Conservation (phyloP, 1,284 basidiomycete species). For the Ustanciosporium gigantosporum region DNA sequence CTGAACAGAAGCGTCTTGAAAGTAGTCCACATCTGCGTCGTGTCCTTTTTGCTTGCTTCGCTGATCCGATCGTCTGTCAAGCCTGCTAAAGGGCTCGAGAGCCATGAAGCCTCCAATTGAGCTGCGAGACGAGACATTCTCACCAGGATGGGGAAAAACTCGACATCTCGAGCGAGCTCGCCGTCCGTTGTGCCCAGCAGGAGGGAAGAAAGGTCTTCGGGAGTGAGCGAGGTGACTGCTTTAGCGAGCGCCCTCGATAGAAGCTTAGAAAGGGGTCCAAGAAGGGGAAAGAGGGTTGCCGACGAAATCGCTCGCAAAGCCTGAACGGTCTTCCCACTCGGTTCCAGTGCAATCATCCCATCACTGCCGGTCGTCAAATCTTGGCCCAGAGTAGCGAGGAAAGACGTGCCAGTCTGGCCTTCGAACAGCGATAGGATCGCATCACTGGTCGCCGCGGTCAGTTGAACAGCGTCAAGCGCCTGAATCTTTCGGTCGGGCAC, state of each 20-base stretch:
- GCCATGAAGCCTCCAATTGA: constrained; percentile 21
- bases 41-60: constrained; percentile 17
- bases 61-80: constrained; percentile 22
- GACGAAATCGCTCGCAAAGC: constrained; percentile 5
- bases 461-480: constrained; percentile 24
- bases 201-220: constrained; percentile 26
- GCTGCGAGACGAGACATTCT: constrained; percentile 39
- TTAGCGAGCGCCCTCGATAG: constrained; percentile 40
- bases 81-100: constrained; percentile 28
- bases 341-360: constrained; percentile 1
- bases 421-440: constrained; percentile 43
- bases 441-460: constrained; percentile 31
- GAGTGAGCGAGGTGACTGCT: constrained; percentile 15
- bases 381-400: constrained; percentile 18
- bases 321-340: constrained; percentile 5
- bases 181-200: constrained; percentile 20
- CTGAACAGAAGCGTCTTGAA: constrained; percentile 57
- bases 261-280: constrained; percentile 53
- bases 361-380: constrained; percentile 3
- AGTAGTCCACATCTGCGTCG: constrained; percentile 46
- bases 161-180: constrained; percentile 6
- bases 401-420: constrained; percentile 7
- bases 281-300: constrained; percentile 38
- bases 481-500: constrained; percentile 40
- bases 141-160: constrained; percentile 23